Evolutionary conservation across 2,329 filamentous ascomycete species (phyloP).

Genomic region (Fusarium cicatricum): DNA sequence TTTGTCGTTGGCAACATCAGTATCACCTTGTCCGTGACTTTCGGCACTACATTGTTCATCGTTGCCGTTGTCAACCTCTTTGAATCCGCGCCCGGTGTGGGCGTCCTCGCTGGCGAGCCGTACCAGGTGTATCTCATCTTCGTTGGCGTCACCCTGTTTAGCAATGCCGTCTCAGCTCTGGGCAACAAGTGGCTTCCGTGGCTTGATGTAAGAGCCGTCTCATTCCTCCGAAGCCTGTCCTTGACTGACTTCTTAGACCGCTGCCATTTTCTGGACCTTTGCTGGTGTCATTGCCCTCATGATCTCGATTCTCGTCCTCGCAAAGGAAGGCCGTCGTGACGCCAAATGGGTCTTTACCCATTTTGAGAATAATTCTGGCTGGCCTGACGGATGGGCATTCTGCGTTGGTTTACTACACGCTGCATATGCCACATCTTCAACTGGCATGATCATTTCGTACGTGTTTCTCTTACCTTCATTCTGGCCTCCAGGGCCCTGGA

Average conservation of each 20-base stretch:
- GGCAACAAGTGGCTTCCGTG: constrained; percentile 72
- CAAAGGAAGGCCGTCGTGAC: constrained; percentile 71
- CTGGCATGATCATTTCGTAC: constrained; percentile 82
- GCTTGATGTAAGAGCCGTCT: constrained; percentile 77
- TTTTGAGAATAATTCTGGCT: constrained; percentile 74
- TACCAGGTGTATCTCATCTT: constrained; percentile 79
- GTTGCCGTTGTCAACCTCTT: constrained; percentile 66
- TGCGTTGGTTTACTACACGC: constrained; percentile 76
- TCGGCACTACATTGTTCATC: constrained; percentile 74
- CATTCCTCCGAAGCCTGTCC: too few relatives aligned
- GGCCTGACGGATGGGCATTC: constrained; percentile 76
- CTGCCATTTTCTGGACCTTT: constrained; percentile 79
- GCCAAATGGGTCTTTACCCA: constrained; percentile 72
- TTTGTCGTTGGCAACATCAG: constrained; percentile 83
- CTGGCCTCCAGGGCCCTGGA: too few relatives aligned
- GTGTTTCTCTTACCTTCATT: too few relatives aligned
- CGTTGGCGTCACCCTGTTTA: constrained; percentile 70
- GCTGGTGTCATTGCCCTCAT: constrained; percentile 72
- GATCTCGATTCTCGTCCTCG: constrained; percentile 69
- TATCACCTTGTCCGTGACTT: constrained; percentile 84
- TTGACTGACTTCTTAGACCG: constrained; percentile 64
- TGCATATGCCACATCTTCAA: constrained; percentile 77
- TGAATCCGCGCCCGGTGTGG: constrained; percentile 52
- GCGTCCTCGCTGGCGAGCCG: constrained; percentile 55
- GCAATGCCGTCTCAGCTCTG: constrained; percentile 71